Evolutionary conservation across 169 alveolate species (phyloP), one percentile per base, ranked within the genome.

Genomic region (Theileria equi): DNA sequence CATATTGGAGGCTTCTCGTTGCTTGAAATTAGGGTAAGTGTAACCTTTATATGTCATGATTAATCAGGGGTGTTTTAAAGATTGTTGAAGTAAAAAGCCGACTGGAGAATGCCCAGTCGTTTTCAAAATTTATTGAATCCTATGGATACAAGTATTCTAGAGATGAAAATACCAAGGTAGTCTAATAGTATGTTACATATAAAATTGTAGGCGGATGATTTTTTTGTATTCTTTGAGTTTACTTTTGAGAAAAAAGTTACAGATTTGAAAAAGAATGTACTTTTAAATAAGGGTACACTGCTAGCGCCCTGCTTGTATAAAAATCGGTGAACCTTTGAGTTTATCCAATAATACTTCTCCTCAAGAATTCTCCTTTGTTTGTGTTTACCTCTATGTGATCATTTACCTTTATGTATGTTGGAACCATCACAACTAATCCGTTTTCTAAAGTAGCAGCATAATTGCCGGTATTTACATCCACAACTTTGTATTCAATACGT

Each of bases 1-100:
- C 69, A 23, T 90, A 0, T 32, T 38, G 54, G 95, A 90, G 50
- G 94, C 93, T 13, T 71, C 74, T 0, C 90, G 95, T 44, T 57
- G 84, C 55, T 58, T 86, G 17, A 88, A 69, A 62, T 21, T 36
- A 8, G 73, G 80, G 84, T 74, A 11, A n/a, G 61, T 2, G 6
- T 25, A 17, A 11, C 25, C n/a, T 1, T 48, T 11, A 1, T 0
- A 10, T 2, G 19, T 4, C 26, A 17, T 5, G 5, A 5, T 10
- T 3, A 23, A 25, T 25, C 65, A 74, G 84, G 10, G 84, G 84
- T 7, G 31, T 40, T 6, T n/a, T 74, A 28, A 58, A 74, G 29
- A 74, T 74, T 1, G 80, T 74, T 6, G 84, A 74, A 21, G 72
- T 74, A 1, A 28, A 17, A 1, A 74, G 84, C 32, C 70, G 84